Conservation (phyloP, 208 protist genomes). For the Crithidia mellificae region DNA sequence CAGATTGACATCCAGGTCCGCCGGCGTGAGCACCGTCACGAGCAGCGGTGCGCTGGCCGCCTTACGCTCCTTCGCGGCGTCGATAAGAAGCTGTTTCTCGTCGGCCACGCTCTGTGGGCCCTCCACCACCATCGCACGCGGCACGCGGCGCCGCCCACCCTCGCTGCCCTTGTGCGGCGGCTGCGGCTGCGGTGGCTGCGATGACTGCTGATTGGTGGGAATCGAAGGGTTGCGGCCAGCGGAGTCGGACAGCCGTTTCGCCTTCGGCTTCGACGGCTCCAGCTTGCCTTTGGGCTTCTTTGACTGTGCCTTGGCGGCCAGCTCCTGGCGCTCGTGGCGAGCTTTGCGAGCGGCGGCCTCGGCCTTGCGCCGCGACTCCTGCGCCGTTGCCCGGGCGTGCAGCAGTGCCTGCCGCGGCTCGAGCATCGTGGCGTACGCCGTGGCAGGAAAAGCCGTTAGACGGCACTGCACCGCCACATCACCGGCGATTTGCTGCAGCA, state of each 20-base stretch:
- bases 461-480: slow-evolving; percentile 12
- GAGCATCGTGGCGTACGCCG: slow-evolving; percentile 11
- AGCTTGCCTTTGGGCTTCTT: slow-evolving; percentile 55
- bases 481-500: slow-evolving; percentile 12
- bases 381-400: slow-evolving; percentile 34
- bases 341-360: slow-evolving; percentile 52
- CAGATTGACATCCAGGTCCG: slow-evolving; percentile 4
- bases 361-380: slow-evolving; percentile 32
- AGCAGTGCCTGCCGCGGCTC: slow-evolving; percentile 29
- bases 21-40: slow-evolving; percentile 33
- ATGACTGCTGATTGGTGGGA: slow-evolving; percentile 24
- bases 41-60: slow-evolving; percentile 54
- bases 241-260: slow-evolving; percentile 16
- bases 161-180: slow-evolving; percentile 2
- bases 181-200: no score
- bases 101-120: slow-evolving; percentile 29
- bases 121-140: slow-evolving; percentile 23
- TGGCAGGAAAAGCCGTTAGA: slow-evolving; percentile 14
- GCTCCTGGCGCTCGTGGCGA: slow-evolving; percentile 64
- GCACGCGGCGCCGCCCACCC: slow-evolving; percentile 5
- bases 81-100: slow-evolving; percentile 39
- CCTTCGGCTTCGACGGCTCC: slow-evolving; percentile 39
- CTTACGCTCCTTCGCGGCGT: slow-evolving; percentile 31
- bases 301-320: slow-evolving; percentile 40
- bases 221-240: background rate